Evolutionary conservation across 208 protist species (phyloP), one percentile per base, ranked within the genome.

Genomic region (Leishmania arabica): DNA sequence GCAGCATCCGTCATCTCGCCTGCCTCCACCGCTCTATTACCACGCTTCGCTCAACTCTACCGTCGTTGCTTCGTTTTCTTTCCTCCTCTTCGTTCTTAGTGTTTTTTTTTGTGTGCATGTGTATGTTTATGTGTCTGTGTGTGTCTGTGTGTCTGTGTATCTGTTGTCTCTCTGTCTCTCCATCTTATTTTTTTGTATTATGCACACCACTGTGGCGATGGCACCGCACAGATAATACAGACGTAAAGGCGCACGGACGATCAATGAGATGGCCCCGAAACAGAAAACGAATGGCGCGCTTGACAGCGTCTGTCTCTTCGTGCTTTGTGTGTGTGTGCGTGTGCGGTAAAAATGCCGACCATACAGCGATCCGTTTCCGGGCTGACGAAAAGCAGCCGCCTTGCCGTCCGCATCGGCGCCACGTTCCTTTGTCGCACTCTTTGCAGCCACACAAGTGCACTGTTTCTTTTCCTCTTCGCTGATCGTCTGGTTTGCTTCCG

Each of bases 141-240:
- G 1, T 1, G 34, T 37, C 34, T 34, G 34, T 34, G 34, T 34
- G 34, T 34, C 34, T 34, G 51, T 51, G 24, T 15, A 7, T 58
- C 79, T 80, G 53, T 80, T 51, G 78, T 76, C 58, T 21, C 17
- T 54, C 17, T 21, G 6, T 53, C 51, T 56, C 53, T 24, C 53
- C 15, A 13, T 49, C 45, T 49, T 47, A 0, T 47, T 47, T 47
- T 47, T 49, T 49, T 49, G 1, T 49, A 1, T 11, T 0, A 11
- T 1, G 45, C 45, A 11, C 9, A 49, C 5, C 56, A 62, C 24
- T n/a, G 27, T 9, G 56, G 17, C 56, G 7, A 24, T 8, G 0
- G 6, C 24, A 24, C 4, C 5, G 19, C 11, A n/a, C 27, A n/a
- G 56, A 24, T 31, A 24, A 15, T n/a, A 13, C 56, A 62, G 56